Conservation (phyloP, 2,329 filamentous ascomycete genomes). For the Clonostachys byssicola region DNA sequence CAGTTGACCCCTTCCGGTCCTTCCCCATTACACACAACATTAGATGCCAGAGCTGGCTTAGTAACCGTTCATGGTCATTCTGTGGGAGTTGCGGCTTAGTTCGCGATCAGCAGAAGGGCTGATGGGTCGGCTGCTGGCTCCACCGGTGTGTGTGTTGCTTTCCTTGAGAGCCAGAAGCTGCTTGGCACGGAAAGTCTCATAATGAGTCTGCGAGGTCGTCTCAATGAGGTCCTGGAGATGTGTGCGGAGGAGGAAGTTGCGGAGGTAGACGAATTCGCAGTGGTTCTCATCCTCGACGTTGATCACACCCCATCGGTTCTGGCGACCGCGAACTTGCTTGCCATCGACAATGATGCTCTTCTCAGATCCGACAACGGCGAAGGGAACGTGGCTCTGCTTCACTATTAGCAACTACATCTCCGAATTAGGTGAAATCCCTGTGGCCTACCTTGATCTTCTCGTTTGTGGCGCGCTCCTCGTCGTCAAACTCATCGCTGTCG, state of each 20-base stretch:
- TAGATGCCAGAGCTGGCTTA: conserved; percentile 37
- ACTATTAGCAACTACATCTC: conserved; percentile 22
- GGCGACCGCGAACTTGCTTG: conserved; percentile 93
- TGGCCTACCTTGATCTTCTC: conserved; percentile 84
- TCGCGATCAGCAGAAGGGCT: conserved; percentile 92
- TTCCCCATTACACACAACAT: background rate
- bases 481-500: conserved; percentile 97
- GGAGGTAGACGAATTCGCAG: conserved; percentile 98
- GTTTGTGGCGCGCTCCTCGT: conserved; percentile 92
- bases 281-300: conserved; percentile 99
- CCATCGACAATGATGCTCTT: conserved; percentile 97
- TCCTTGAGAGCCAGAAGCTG: conserved; percentile 97
- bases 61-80: conserved; percentile 99
- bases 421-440: background rate
- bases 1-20: background rate
- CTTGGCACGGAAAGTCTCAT: conserved; percentile 99
- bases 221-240: conserved; percentile 98
- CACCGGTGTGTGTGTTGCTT: conserved; percentile 79
- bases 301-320: conserved; percentile 99
- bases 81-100: conserved; percentile 93
- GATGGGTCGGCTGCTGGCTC: conserved; percentile 85
- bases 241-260: conserved; percentile 97
- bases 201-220: conserved; percentile 99
- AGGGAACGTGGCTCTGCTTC: conserved; percentile 81
- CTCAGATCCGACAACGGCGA: conserved; percentile 96